Percentiles rank a stretch among this genome's conserved stretches.
Evolutionary conservation across 2,329 filamentous ascomycete genomes (phyloP).

Genomic region (Cladosporium cucumerinum): DNA sequence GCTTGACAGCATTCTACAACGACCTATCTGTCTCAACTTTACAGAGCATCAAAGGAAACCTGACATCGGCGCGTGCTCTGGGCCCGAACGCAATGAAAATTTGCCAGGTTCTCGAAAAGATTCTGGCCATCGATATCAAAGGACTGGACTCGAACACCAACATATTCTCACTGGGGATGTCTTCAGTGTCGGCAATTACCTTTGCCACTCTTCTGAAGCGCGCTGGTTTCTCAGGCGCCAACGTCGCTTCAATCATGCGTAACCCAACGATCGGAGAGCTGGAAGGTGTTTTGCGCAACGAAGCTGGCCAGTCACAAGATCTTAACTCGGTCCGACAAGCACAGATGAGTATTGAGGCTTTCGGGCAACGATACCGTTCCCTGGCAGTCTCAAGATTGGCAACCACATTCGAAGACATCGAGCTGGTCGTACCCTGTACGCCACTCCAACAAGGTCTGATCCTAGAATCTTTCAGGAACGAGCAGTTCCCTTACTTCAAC

Average conservation of each 20-base stretch:
- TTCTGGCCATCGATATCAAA: constrained; percentile 46
- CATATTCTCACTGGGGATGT: constrained; percentile 81
- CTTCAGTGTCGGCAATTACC: constrained; percentile 78
- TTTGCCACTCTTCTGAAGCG: constrained; percentile 64
- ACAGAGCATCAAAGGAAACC: constrained; percentile 50
- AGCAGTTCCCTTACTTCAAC: constrained; percentile 69
- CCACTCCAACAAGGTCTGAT: constrained; percentile 85
- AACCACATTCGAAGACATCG: constrained; percentile 54
- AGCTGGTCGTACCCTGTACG: constrained; percentile 77
- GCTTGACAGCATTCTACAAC: constrained; percentile 64
- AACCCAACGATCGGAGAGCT: constrained; percentile 45
- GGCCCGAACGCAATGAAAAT: constrained; percentile 41
- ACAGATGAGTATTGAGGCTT: constrained; percentile 54
- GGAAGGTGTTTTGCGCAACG: constrained; percentile 32
- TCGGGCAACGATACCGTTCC: constrained; percentile 58
- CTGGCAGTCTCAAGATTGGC: constrained; percentile 53
- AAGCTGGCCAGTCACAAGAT: constrained; percentile 16
- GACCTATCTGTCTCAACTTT: constrained; percentile 59
- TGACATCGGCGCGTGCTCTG: constrained; percentile 27
- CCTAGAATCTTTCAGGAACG: constrained; percentile 60
- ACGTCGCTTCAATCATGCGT: constrained; percentile 65
- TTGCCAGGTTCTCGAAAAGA: constrained; percentile 52
- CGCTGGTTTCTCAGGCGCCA: constrained; percentile 58
- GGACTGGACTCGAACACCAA: constrained; percentile 57
- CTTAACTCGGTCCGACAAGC: constrained; percentile 49